Evolutionary conservation across 495 filamentous ascomycete species (phyloP).

Genomic region (Aspergillus funiculosus): DNA sequence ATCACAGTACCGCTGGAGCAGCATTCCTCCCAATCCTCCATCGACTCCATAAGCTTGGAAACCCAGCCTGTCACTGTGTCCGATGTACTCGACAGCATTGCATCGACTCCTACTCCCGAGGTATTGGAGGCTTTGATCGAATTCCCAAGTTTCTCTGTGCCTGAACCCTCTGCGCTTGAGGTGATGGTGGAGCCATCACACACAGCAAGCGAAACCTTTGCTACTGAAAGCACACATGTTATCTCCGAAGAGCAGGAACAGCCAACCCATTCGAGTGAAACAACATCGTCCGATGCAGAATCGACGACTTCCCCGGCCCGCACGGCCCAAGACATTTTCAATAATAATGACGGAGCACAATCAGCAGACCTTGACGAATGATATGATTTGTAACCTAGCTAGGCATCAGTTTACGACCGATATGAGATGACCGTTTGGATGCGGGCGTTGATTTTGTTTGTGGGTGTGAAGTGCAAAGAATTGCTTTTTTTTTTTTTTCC

Average conservation of each 20-base stretch:
- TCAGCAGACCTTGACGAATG: neutral
- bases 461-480: neutral
- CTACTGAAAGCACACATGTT: neutral
- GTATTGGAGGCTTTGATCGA: too few relatives aligned
- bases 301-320: too few relatives aligned
- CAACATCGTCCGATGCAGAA: neutral
- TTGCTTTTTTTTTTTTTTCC: conserved; percentile 1
- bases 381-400: conserved; percentile 2
- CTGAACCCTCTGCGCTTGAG: neutral
- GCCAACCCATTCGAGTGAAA: too few relatives aligned
- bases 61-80: neutral
- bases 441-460: conserved; percentile 1
- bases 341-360: neutral
- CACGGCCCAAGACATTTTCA: neutral
- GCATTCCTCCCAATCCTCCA: neutral
- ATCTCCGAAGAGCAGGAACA: neutral
- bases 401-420: conserved; percentile 17
- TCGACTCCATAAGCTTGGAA: neutral
- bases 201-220: neutral
- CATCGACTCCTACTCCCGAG: neutral
- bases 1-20: conserved; percentile 11
- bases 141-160: neutral
- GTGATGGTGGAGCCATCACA: neutral
- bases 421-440: conserved; percentile 13
- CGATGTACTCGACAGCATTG: neutral